Evolutionary conservation across 2,329 filamentous ascomycete genomes (phyloP).

Genomic region (Phoma herbarum): DNA sequence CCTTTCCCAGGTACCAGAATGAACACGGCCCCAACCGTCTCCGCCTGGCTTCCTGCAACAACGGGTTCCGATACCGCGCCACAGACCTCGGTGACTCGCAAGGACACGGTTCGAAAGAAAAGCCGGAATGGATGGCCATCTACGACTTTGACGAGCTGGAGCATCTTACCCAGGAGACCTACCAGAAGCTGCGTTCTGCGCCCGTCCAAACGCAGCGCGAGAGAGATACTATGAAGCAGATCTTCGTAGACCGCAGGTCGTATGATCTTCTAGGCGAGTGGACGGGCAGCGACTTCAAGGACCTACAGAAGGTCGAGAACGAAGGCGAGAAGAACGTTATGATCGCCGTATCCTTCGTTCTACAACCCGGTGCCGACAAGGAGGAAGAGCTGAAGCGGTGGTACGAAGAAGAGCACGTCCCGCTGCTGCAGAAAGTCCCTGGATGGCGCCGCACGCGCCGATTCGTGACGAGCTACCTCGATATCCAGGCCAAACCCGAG

Average conservation of each 20-base stretch:
- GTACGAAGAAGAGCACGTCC: conserved; percentile 78
- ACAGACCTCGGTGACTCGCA: conserved; percentile 60
- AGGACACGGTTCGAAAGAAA: conserved; percentile 46
- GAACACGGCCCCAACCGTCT: conserved; percentile 86
- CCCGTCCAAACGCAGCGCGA: conserved; percentile 67
- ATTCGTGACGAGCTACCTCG: conserved; percentile 71
- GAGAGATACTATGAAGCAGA: conserved; percentile 68
- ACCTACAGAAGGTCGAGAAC: conserved; percentile 68
- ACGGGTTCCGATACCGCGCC: conserved; percentile 81
- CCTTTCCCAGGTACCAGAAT: conserved; percentile 73
- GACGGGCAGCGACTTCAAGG: conserved; percentile 65
- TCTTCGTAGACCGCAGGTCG: conserved; percentile 74
- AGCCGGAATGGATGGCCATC: conserved; percentile 77
- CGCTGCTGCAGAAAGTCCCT: conserved; percentile 75
- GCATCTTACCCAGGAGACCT: conserved; percentile 73
- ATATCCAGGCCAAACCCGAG: conserved; percentile 46
- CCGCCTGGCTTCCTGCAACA: conserved; percentile 75
- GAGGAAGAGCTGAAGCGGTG: conserved; percentile 70
- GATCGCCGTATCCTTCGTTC: conserved; percentile 67
- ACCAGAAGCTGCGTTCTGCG: conserved; percentile 69
- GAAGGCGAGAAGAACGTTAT: conserved; percentile 64
- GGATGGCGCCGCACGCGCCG: conserved; percentile 80
- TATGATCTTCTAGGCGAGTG: conserved; percentile 70
- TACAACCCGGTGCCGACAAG: conserved; percentile 62
- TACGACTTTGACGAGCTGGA: conserved; percentile 84